Evolutionary conservation across 345 rosid species (phyloP), one percentile per base, ranked within the genome.

Genomic region (Citrus mangshanensis): DNA sequence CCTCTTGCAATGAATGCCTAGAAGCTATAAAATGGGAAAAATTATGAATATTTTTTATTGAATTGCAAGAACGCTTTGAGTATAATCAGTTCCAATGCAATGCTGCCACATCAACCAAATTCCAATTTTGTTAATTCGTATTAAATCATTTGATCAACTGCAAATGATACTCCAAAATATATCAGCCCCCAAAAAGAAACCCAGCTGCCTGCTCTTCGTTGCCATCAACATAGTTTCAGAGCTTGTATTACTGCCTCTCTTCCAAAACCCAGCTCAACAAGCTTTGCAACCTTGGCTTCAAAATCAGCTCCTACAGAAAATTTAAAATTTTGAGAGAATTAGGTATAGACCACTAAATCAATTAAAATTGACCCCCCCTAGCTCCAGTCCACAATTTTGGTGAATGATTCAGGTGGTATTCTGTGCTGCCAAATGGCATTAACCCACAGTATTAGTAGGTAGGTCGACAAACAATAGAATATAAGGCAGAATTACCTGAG

Each of bases 161-260:
- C 32, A 65, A 66, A 65, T 28, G 61, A 54, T 16, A 66, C 54
- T 35, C 55, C 63, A 13, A 76, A 54, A 54, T 9, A 46, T 61
- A 78, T 90, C 82, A 96, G 73, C 97, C 92, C 42, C 94, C 99
- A 59, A 96, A 96, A 69, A 94, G 98, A 85, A 89, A 94, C 24
- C 95, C 97, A 34, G 98, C 99, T 16, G 98, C 99, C 81, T 93
- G 99, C 51, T 96, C 99, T 85, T 96, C 99, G 66, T 93, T 94
- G 70, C 95, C 98, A 30, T 90, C 77, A 75, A 88, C n/a, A 94
- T 60, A 94, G 78, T 85, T 86, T 87, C n/a, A 96, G 97, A 58
- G 99, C 98, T 84, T 94, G 95, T 35, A 91, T 61, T 58, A 90
- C 99, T 60, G 92, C 91, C n/a, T 87, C 93, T 59, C 98, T 91